phyloP scores from a whole-genome alignment of 441 rosid species.

The Aquilaria agallochum region DNA sequence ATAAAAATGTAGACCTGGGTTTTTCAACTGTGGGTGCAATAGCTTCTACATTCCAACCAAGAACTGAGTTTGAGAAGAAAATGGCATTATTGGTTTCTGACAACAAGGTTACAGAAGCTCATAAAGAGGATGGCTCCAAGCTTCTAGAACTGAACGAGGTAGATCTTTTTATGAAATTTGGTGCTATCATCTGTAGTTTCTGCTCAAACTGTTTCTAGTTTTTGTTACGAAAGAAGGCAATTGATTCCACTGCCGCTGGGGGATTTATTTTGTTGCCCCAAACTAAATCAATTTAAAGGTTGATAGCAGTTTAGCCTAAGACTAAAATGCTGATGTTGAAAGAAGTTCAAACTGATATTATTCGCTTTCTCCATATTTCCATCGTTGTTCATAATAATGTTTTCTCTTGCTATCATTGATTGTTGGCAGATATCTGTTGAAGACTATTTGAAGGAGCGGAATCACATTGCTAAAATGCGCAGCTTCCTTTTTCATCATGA shows the following conservation, averaged over 20 bases:
- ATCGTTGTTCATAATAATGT: too few relatives aligned
- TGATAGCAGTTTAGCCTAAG: too few relatives aligned
- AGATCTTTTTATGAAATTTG: conserved; percentile 8
- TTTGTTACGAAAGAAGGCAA: too few relatives aligned
- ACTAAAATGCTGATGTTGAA: too few relatives aligned
- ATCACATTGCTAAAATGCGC: conserved; percentile 81
- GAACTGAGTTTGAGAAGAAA: conserved; percentile 92
- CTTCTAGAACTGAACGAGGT: conserved; percentile 93
- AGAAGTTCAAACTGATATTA: too few relatives aligned
- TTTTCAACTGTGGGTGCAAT: conserved; percentile 94
- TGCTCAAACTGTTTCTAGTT: too few relatives aligned
- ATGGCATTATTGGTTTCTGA: conserved; percentile 72
- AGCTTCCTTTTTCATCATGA: conserved; percentile 88
- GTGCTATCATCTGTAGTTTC: not conserved
- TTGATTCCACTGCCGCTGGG: too few relatives aligned
- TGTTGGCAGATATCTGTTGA: conserved; percentile 65
- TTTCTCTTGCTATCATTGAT: conserved; percentile 17
- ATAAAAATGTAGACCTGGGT: conserved; percentile 62
- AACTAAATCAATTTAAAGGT: too few relatives aligned
- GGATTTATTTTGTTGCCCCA: too few relatives aligned
- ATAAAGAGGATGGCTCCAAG: conserved; percentile 73
- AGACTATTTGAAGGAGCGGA: conserved; percentile 54
- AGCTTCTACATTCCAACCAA: conserved; percentile 88
- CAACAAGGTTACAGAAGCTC: conserved; percentile 63
- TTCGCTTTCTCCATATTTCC: too few relatives aligned